phyloP scores from a whole-genome alignment of 164 flowering plant species.

The Liriodendron chinense region DNA sequence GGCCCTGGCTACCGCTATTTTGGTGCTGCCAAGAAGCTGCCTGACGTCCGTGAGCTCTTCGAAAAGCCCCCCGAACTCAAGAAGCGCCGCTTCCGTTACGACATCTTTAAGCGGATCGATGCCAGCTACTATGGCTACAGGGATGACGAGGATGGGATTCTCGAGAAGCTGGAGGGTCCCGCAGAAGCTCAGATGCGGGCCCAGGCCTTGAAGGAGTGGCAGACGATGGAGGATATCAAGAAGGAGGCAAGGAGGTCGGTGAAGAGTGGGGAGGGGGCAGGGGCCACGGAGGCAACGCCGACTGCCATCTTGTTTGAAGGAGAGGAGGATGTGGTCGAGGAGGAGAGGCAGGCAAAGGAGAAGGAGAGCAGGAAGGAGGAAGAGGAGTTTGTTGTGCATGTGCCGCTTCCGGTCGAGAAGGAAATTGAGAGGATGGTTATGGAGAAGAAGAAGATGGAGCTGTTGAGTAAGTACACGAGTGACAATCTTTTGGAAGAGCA shows the following conservation, averaged over 20 bases:
- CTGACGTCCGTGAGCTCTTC: conserved; percentile 83
- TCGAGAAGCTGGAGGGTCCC: conserved; percentile 66
- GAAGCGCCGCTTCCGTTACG: conserved; percentile 78
- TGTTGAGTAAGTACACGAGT: conserved; percentile 74
- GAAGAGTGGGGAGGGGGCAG: conserved; percentile 76
- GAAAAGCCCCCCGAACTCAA: conserved; percentile 91
- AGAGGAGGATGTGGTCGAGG: conserved; percentile 91
- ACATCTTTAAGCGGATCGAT: conserved; percentile 85
- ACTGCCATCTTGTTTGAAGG: conserved; percentile 59
- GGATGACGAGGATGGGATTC: conserved; percentile 89
- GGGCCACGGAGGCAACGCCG: conserved; percentile 13
- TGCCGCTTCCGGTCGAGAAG: conserved; percentile 88
- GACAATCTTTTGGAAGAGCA: conserved; percentile 70
- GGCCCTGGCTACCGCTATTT: conserved; percentile 92
- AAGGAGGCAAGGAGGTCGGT: conserved; percentile 75
- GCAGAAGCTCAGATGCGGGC: conserved; percentile 71
- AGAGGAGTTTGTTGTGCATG: conserved; percentile 76
- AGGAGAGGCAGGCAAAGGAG: conserved; percentile 46
- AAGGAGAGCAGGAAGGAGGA: conserved; percentile 35
- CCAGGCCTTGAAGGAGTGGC: conserved; percentile 69
- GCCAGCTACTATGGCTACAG: conserved; percentile 92
- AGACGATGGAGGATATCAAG: conserved; percentile 61
- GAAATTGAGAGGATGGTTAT: conserved; percentile 92
- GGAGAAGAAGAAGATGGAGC: conserved; percentile 93
- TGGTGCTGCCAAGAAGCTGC: conserved; percentile 92